Evolutionary conservation across 495 filamentous ascomycete genomes (phyloP).

Genomic region (Platismatia glauca): DNA sequence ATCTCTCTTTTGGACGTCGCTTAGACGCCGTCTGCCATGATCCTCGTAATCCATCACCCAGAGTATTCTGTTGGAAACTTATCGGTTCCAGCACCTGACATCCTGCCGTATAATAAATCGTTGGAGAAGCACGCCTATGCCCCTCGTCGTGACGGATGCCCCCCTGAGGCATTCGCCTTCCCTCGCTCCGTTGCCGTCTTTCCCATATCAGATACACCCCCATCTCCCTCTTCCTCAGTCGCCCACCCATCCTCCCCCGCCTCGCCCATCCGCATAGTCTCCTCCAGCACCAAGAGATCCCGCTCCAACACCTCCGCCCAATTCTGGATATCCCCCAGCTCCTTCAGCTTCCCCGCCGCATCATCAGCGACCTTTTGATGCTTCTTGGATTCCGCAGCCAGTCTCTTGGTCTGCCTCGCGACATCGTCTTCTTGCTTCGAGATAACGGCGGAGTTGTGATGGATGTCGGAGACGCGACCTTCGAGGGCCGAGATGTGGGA

Average conservation of each 20-base stretch:
- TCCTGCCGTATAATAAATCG: background rate
- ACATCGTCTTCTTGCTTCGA: constrained; percentile 65
- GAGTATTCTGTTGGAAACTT: background rate
- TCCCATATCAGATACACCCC: background rate
- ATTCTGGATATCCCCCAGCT: constrained; percentile 93
- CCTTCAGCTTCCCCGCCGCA: constrained; percentile 67
- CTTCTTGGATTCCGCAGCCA: constrained; percentile 63
- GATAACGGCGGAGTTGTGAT: constrained; percentile 61
- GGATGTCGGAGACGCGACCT: constrained; percentile 58
- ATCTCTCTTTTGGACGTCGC: background rate
- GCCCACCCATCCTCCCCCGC: constrained; percentile 28
- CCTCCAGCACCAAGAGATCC: constrained; percentile 80
- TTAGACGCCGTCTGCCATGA: background rate
- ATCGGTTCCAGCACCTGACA: background rate
- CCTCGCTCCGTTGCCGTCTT: background rate
- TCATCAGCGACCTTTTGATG: constrained; percentile 59
- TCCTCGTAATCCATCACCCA: background rate
- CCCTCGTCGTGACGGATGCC: background rate
- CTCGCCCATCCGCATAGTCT: constrained; percentile 65
- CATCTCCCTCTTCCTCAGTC: constrained; percentile 18
- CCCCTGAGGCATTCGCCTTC: background rate
- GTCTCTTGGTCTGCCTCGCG: constrained; percentile 49
- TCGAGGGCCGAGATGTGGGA: constrained; percentile 58
- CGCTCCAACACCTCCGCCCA: constrained; percentile 95
- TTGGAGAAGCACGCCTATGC: background rate